Conservation (phyloP, 306 rosid genomes). For the Vigna unguiculata region DNA sequence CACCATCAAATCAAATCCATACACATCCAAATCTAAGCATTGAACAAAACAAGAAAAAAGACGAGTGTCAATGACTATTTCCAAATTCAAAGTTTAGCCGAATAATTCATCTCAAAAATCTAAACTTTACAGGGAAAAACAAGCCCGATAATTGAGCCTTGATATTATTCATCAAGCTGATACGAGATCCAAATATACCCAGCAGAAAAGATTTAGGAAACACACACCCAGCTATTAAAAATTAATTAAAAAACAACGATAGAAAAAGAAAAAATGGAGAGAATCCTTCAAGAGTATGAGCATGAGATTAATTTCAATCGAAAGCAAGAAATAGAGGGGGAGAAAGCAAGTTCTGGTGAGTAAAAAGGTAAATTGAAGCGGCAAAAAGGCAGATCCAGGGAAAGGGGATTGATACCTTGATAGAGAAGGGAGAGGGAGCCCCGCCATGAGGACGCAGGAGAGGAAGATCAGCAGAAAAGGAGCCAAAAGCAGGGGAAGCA, state of each 20-base stretch:
- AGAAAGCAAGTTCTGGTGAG: not conserved
- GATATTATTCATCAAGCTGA: not conserved
- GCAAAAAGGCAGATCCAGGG: constrained; percentile 48
- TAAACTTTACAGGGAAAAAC: not conserved
- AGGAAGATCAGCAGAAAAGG: constrained; percentile 75
- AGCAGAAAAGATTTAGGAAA: no score
- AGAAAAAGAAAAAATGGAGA: not conserved
- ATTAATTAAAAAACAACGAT: not conserved
- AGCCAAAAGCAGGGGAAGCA: constrained; percentile 62
- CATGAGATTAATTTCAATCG: not conserved
- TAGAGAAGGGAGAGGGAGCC: constrained; percentile 53
- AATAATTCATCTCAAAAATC: not conserved
- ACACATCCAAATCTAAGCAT: constrained; percentile 24
- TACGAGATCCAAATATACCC: constrained; percentile 39
- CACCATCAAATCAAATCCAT: constrained; percentile 30
- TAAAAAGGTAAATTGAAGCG: constrained; percentile 21
- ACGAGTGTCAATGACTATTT: not conserved
- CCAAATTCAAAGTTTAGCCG: constrained; percentile 1
- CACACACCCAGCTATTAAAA: not conserved
- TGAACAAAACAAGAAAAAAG: not conserved
- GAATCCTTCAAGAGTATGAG: constrained; percentile 5
- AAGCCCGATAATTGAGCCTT: not conserved
- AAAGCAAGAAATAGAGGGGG: not conserved
- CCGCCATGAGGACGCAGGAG: constrained; percentile 68
- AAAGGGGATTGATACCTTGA: constrained; percentile 62